Percentiles rank a stretch among this genome's conserved stretches.
Evolutionary conservation across 805 yeast species (phyloP).

Genomic region (Yamadazyma philogaea): DNA sequence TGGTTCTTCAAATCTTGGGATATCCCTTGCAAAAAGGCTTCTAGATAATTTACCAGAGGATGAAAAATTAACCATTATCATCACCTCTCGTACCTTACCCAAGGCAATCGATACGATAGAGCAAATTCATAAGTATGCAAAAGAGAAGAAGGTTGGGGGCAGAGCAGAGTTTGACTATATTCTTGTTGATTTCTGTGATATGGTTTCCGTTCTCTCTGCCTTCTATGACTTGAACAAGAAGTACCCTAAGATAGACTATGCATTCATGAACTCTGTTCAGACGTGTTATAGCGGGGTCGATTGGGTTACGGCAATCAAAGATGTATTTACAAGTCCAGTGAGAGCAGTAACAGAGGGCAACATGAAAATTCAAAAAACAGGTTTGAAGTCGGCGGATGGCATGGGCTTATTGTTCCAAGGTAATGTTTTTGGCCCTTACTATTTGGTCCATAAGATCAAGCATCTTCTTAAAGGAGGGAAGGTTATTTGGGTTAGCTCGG

Average conservation of each 20-base stretch:
- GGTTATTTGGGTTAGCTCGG: conserved; percentile 81
- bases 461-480: conserved; percentile 59
- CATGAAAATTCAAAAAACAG: conserved; percentile 78
- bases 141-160: conserved; percentile 42
- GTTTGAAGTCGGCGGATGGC: conserved; percentile 72
- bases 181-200: conserved; percentile 83
- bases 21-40: conserved; percentile 78
- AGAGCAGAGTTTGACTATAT: conserved; percentile 82
- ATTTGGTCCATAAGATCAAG: conserved; percentile 63
- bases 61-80: conserved; percentile 68
- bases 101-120: conserved; percentile 74
- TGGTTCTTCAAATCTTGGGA: conserved; percentile 67
- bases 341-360: conserved; percentile 85
- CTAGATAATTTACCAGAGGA: conserved; percentile 55
- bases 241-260: conserved; percentile 67
- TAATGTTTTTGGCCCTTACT: conserved; percentile 95
- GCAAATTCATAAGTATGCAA: conserved; percentile 45
- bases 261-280: conserved; percentile 87
- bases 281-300: conserved; percentile 85
- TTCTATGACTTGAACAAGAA: conserved; percentile 63
- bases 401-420: conserved; percentile 90
- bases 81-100: conserved; percentile 86
- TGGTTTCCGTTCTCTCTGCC: conserved; percentile 80
- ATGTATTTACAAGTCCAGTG: conserved; percentile 63
- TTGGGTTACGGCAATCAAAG: conserved; percentile 74